These are phyloP conservation scores for Thyridium curvatum DNA, from an alignment of 2,329 filamentous ascomycete species.

Conservation along the genomic window DNA sequence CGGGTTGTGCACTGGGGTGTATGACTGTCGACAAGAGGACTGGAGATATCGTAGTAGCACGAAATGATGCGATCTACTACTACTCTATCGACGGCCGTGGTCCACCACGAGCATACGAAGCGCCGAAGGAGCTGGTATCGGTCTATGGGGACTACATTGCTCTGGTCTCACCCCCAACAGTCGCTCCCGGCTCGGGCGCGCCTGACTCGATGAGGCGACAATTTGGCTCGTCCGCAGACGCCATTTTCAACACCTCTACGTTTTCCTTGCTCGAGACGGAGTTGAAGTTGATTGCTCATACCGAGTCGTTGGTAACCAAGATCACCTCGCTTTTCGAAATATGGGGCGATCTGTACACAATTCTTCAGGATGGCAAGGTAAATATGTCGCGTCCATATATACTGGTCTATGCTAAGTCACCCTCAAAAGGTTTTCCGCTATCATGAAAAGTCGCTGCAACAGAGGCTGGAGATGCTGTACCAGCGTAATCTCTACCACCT, in stretches of 20 bases:
- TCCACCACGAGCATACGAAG: slow-evolving; percentile 85
- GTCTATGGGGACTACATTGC: slow-evolving; percentile 83
- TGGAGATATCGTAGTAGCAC: slow-evolving; percentile 82
- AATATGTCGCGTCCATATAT: slow-evolving; percentile 8
- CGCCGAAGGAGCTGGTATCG: slow-evolving; percentile 75
- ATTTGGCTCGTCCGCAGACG: slow-evolving; percentile 70
- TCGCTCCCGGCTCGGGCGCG: slow-evolving; percentile 42
- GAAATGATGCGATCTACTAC: slow-evolving; percentile 93
- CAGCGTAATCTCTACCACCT: slow-evolving; percentile 88
- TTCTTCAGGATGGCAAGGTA: slow-evolving; percentile 88
- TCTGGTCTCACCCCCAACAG: slow-evolving; percentile 68
- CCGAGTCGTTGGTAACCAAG: slow-evolving; percentile 75
- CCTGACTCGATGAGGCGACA: slow-evolving; percentile 60
- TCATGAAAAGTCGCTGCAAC: slow-evolving; percentile 82
- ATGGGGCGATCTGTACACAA: slow-evolving; percentile 88
- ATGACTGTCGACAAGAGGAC: slow-evolving; percentile 80
- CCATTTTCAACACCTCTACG: slow-evolving; percentile 78
- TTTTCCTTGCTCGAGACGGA: slow-evolving; percentile 92
- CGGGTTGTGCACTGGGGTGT: slow-evolving; percentile 87
- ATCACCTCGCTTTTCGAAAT: slow-evolving; percentile 76
- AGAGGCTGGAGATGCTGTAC: slow-evolving; percentile 89
- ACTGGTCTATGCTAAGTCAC: no score
- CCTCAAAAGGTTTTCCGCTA: slow-evolving; percentile 79
- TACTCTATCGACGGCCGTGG: slow-evolving; percentile 82
- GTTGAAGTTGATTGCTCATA: slow-evolving; percentile 82